Percentiles rank a stretch among this genome's conserved stretches.
Conservation (phyloP, 768 basidiomycete species). For the Chalciporus piperatus region DNA sequence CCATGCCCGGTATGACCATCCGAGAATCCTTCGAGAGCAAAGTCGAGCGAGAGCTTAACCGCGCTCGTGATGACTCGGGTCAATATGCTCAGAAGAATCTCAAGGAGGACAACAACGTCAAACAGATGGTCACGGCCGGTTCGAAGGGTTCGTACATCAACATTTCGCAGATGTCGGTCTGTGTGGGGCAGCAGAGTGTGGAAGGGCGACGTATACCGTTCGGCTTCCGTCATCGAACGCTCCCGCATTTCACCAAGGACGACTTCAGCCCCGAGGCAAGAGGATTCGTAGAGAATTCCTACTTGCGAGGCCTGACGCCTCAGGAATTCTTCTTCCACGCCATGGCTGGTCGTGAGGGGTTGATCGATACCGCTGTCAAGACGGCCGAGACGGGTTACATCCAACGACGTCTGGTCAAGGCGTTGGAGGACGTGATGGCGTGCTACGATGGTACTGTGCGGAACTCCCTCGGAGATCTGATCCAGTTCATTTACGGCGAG, state of each 20-base stretch:
- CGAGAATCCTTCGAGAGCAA: constrained; percentile 96
- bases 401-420: constrained; percentile 96
- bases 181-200: constrained; percentile 97
- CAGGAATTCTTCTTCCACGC: constrained; percentile 99
- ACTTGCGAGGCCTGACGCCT: constrained; percentile 91
- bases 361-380: constrained; percentile 99
- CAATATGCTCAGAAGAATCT: constrained; percentile 95
- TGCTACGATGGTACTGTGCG: constrained; percentile 98
- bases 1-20: constrained; percentile 97
- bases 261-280: constrained; percentile 98
- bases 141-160: constrained; percentile 99
- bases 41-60: constrained; percentile 88
- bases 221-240: constrained; percentile 93
- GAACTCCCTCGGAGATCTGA: constrained; percentile 93
- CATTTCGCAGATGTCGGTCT: constrained; percentile 99
- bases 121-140: constrained; percentile 99
- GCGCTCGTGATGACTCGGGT: constrained; percentile 94
- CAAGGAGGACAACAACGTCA: constrained; percentile 99
- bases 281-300: constrained; percentile 99
- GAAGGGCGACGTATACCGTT: constrained; percentile 98
- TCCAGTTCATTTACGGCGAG: constrained; percentile 97
- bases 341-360: constrained; percentile 98
- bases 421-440: constrained; percentile 95
- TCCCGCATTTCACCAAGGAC: constrained; percentile 98
- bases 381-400: constrained; percentile 99